These are phyloP conservation scores for Xylaria curta DNA, from an alignment of 495 filamentous ascomycete genomes.

Conservation along the genomic window DNA sequence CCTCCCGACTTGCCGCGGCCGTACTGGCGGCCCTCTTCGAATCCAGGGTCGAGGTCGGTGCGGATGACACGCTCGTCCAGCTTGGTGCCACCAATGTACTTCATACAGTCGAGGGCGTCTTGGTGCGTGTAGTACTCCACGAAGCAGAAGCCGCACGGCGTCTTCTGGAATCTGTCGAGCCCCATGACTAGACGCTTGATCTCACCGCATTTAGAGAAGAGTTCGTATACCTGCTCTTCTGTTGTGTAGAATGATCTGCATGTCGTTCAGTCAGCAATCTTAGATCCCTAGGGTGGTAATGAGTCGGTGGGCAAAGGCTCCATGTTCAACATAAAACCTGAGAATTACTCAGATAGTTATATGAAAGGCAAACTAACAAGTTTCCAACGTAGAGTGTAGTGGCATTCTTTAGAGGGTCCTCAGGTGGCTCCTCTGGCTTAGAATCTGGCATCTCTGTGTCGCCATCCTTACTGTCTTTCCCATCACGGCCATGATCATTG, in stretches of 20 bases:
- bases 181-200: conserved; percentile 99
- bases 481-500: conserved; percentile 58
- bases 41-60: conserved; percentile 96
- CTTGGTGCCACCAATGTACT: conserved; percentile 98
- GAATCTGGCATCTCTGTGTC: conserved; percentile 52
- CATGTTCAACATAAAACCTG: not conserved
- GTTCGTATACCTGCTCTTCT: conserved; percentile 97
- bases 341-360: conserved; percentile 12
- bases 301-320: not conserved
- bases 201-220: conserved; percentile 96
- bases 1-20: conserved; percentile 89
- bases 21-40: conserved; percentile 94
- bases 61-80: conserved; percentile 95
- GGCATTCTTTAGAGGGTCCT: conserved; percentile 81
- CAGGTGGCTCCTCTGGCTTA: conserved; percentile 59
- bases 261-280: conserved; percentile 3
- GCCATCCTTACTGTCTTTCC: conserved; percentile 63
- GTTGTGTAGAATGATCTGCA: conserved; percentile 98
- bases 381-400: conserved; percentile 98
- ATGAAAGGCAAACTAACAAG: conserved; percentile 64
- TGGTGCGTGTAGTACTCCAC: conserved; percentile 98
- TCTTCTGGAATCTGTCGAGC: conserved; percentile 94
- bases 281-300: not conserved
- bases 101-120: conserved; percentile 96
- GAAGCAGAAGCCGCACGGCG: conserved; percentile 98